Evolutionary conservation across 257 asterid genomes (phyloP), one percentile per base, ranked within the genome.

Genomic region (Fraxinus pennsylvanica): DNA sequence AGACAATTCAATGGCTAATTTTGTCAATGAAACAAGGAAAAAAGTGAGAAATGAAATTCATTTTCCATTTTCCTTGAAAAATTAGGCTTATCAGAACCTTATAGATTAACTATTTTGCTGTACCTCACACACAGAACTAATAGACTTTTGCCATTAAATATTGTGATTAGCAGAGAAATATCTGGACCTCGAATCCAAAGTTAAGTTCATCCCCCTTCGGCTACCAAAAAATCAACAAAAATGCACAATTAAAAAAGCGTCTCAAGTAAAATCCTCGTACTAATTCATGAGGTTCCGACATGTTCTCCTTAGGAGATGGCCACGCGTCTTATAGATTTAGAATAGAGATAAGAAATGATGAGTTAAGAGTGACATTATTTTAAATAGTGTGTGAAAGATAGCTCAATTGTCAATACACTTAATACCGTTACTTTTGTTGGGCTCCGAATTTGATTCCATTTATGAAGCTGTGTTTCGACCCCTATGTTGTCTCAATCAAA

Each of bases 361-460:
- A 25, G 27, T 25, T 25, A 41, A 41, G 47, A 41, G 3, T 9
- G 47, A 9, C 47, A 41, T 9, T 9, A 9, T 2, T 2, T 39
- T 9, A 41, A 8, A 4, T 36, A 6, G 9, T 32, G 67, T 76
- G 77, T 77, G 80, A 79, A 85, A 74, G n/a, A 66, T 85, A 82
- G 3, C 25, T 61, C 43, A 78, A 79, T 21, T 36, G 79, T 43
- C 77, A 59, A 54, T 15, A 47, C 0, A 81, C 76, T 4, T 50
- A 50, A 69, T 6, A 4, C 54, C 21, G 59, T 54, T 1, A 69
- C 54, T 2, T 70, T 71, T 29, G 54, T 69, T 33, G 29, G 41
- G 10, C 13, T 41, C 35, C 33, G 6, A 67, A 72, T 52, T 27
- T 68, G 78, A 80, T 76, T 76, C 79, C 80, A 54, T 54, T 21